Evolutionary conservation across 2,329 filamentous ascomycete species (phyloP).

Genomic region (Trichoderma semiorbis): DNA sequence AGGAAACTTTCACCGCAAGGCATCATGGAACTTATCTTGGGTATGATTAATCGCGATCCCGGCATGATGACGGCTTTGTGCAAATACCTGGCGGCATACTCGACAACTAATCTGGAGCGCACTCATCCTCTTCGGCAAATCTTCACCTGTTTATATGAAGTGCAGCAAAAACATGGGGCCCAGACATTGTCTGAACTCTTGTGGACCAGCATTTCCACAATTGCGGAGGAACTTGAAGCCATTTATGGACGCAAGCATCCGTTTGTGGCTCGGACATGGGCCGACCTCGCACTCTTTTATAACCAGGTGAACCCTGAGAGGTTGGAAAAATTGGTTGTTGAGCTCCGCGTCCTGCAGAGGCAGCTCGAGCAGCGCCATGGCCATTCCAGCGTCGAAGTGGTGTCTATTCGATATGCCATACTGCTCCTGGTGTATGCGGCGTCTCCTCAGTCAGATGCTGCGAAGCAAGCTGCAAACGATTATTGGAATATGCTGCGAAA

Average conservation of each 20-base stretch:
- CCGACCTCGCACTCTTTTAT: constrained; percentile 41
- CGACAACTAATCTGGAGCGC: constrained; percentile 42
- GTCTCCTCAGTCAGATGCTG: constrained; percentile 33
- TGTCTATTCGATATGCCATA: constrained; percentile 41
- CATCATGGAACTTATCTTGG: constrained; percentile 41
- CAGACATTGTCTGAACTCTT: constrained; percentile 42
- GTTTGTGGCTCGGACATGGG: constrained; percentile 42
- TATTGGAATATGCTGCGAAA: constrained; percentile 37
- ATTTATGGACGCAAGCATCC: constrained; percentile 43
- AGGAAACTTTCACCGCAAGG: constrained; percentile 42
- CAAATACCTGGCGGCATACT: constrained; percentile 44
- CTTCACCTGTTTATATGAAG: constrained; percentile 42
- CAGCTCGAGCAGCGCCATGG: constrained; percentile 37
- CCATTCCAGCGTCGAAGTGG: constrained; percentile 33
- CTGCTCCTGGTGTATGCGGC: constrained; percentile 38
- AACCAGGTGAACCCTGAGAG: constrained; percentile 36
- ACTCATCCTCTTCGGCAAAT: constrained; percentile 43
- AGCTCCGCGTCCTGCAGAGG: constrained; percentile 36
- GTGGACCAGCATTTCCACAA: constrained; percentile 39
- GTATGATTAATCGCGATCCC: constrained; percentile 43
- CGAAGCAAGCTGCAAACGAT: constrained; percentile 36
- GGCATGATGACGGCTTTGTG: constrained; percentile 45
- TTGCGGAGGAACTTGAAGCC: constrained; percentile 43
- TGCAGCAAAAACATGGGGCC: constrained; percentile 44
- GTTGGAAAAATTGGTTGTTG: constrained; percentile 36